A percentile compares a stretch with the other conserved stretches of the same genome.
Conservation (phyloP, 1,139 yeast species). For the Yamadazyma diospyri region DNA sequence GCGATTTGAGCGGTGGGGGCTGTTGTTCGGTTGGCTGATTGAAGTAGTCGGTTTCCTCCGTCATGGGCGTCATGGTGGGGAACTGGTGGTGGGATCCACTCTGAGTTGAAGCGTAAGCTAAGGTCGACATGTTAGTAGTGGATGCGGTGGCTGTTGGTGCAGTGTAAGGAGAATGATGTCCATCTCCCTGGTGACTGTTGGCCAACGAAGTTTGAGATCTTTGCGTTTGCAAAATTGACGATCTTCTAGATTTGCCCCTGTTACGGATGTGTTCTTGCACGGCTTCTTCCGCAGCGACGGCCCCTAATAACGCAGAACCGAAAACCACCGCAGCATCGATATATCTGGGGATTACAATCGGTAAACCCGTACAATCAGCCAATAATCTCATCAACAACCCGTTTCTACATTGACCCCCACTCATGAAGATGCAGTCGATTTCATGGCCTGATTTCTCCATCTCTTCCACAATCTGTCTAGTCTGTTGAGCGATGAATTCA, state of each 20-base stretch:
- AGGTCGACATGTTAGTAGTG: conserved; percentile 52
- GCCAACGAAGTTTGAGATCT: conserved; percentile 31
- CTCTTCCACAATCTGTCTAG: conserved; percentile 87
- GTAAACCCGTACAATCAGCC: conserved; percentile 90
- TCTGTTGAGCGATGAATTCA: conserved; percentile 96
- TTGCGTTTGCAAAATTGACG: conserved; percentile 30
- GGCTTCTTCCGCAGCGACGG: conserved; percentile 76
- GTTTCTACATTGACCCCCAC: conserved; percentile 97
- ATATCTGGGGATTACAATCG: conserved; percentile 89
- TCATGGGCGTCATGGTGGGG: conserved; percentile 53
- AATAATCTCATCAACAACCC: conserved; percentile 81
- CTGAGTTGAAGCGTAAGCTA: conserved; percentile 42
- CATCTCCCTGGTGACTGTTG: conserved; percentile 15
- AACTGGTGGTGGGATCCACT: conserved; percentile 46
- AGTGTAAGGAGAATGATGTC: conserved; percentile 64
- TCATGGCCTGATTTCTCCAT: conserved; percentile 79
- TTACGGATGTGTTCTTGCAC: conserved; percentile 36
- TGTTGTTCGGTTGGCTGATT: conserved; percentile 25
- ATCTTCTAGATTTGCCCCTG: conserved; percentile 38
- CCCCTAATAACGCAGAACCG: conserved; percentile 93
- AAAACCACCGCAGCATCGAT: conserved; percentile 96
- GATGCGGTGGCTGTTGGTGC: conserved; percentile 71
- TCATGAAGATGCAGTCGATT: conserved; percentile 74
- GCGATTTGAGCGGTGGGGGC: conserved; percentile 11
- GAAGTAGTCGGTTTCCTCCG: conserved; percentile 48